Conservation (phyloP, 345 rosid species). For the Brassica rapa region DNA sequence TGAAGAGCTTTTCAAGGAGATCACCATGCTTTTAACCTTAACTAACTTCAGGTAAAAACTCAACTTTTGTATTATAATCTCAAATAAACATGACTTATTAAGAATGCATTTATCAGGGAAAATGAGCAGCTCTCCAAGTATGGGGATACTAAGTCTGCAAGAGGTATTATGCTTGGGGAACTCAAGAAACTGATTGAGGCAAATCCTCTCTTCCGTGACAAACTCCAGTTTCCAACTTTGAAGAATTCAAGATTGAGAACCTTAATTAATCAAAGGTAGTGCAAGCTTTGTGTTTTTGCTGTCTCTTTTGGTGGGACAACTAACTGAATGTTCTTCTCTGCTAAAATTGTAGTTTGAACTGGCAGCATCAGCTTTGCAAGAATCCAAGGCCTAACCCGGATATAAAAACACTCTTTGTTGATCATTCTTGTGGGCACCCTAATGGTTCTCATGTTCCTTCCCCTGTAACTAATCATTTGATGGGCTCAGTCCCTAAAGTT, state of each 20-base stretch:
- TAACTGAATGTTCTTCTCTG: constrained; percentile 25
- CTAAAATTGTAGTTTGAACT: constrained; percentile 44
- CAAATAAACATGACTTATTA: not conserved
- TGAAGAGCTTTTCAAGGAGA: constrained; percentile 52
- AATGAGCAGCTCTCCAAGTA: constrained; percentile 53
- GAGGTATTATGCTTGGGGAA: constrained; percentile 51
- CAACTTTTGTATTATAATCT: not conserved
- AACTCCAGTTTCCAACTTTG: constrained; percentile 53
- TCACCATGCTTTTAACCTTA: constrained; percentile 47
- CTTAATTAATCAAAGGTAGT: constrained; percentile 52
- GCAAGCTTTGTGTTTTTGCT: not conserved
- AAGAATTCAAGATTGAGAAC: constrained; percentile 55
- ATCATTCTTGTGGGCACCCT: constrained; percentile 54
- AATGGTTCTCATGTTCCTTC: constrained; percentile 52
- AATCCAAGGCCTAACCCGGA: constrained; percentile 57
- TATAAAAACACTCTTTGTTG: constrained; percentile 54
- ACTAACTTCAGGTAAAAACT: constrained; percentile 45
- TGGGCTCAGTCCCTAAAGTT: constrained; percentile 53
- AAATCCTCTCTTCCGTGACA: constrained; percentile 52
- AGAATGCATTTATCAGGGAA: constrained; percentile 36
- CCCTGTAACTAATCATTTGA: constrained; percentile 49
- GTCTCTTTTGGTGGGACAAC: constrained; percentile 4
- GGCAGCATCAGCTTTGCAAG: constrained; percentile 61
- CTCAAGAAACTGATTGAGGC: constrained; percentile 51
- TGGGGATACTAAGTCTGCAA: constrained; percentile 59